A percentile compares a stretch with the other conserved stretches of the same genome.
Evolutionary conservation across 2,329 filamentous ascomycete genomes (phyloP).

Genomic region (Rutstroemia sydowiana): DNA sequence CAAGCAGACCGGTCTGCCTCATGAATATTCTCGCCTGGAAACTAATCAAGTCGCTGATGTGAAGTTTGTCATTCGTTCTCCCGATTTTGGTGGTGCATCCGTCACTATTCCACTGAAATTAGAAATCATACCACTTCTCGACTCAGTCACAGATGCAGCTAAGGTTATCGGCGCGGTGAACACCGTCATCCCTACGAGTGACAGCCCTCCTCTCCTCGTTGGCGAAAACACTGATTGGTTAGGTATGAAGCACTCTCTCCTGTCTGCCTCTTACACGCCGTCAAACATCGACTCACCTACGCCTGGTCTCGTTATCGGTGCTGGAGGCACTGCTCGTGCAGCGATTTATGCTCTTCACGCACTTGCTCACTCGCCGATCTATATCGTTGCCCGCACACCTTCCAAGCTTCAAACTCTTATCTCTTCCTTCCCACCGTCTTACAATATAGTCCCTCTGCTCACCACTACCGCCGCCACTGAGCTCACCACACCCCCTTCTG

Average conservation of each 20-base stretch:
- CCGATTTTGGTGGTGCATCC: constrained; percentile 83
- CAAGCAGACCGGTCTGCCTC: constrained; percentile 66
- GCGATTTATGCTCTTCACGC: constrained; percentile 82
- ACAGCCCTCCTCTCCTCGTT: constrained; percentile 44
- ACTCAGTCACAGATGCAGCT: constrained; percentile 73
- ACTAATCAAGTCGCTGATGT: constrained; percentile 59
- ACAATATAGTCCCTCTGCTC: constrained; percentile 60
- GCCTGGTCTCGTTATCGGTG: constrained; percentile 76
- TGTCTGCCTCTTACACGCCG: constrained; percentile 21
- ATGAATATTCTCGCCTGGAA: constrained; percentile 71
- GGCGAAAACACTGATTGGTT: constrained; percentile 96
- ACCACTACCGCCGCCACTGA: constrained; percentile 42
- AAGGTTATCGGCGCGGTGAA: constrained; percentile 86
- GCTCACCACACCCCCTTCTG: constrained; percentile 49
- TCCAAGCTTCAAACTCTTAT: constrained; percentile 61
- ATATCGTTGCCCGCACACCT: constrained; percentile 71
- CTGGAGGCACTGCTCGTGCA: constrained; percentile 85
- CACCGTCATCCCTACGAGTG: constrained; percentile 64
- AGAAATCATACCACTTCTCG: constrained; percentile 74
- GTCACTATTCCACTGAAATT: constrained; percentile 94
- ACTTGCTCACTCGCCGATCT: constrained; percentile 80
- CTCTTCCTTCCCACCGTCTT: constrained; percentile 64
- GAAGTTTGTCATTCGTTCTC: constrained; percentile 55
- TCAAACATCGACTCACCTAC: constrained; percentile 28
- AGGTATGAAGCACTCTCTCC: constrained; percentile 77